These are phyloP conservation scores for Lichenothelia convexa DNA, from an alignment of 495 filamentous ascomycete genomes.

Conservation along the genomic window DNA sequence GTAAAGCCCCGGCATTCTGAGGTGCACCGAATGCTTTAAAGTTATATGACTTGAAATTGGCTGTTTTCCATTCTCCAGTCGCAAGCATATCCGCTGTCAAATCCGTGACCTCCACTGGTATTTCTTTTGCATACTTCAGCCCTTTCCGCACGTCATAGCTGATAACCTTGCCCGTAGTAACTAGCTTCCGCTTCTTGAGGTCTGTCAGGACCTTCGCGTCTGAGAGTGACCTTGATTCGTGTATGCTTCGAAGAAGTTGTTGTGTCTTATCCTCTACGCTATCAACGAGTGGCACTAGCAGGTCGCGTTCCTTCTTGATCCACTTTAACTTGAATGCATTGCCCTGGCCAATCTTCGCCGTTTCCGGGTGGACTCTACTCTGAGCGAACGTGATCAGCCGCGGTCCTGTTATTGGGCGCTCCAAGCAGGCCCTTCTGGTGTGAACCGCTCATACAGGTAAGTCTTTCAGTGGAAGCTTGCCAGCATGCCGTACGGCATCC, in stretches of 20 bases:
- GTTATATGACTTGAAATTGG: constrained; percentile 89
- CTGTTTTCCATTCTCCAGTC: constrained; percentile 65
- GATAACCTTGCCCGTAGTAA: constrained; percentile 66
- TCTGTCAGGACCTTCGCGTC: constrained; percentile 60
- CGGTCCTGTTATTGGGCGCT: background rate
- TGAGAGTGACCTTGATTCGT: constrained; percentile 43
- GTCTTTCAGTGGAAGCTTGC: constrained; percentile 67
- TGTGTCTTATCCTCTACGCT: constrained; percentile 58
- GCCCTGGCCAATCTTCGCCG: constrained; percentile 77
- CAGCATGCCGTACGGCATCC: constrained; percentile 55
- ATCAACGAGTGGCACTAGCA: constrained; percentile 15
- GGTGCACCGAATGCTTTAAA: constrained; percentile 77
- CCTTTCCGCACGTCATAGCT: constrained; percentile 71
- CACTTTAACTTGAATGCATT: constrained; percentile 94
- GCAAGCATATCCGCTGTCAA: constrained; percentile 84
- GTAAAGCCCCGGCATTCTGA: constrained; percentile 66
- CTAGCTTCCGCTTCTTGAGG: constrained; percentile 74
- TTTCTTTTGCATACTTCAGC: constrained; percentile 63
- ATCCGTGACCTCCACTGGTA: constrained; percentile 88
- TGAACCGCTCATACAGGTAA: constrained; percentile 31
- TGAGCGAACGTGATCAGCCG: constrained; percentile 7
- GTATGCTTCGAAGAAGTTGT: constrained; percentile 51
- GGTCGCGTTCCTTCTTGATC: constrained; percentile 60
- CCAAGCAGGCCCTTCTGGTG: background rate
- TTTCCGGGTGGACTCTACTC: constrained; percentile 61